Evolutionary conservation across 495 filamentous ascomycete species (phyloP), one percentile per base, ranked within the genome.

Genomic region (Tuber indicum): DNA sequence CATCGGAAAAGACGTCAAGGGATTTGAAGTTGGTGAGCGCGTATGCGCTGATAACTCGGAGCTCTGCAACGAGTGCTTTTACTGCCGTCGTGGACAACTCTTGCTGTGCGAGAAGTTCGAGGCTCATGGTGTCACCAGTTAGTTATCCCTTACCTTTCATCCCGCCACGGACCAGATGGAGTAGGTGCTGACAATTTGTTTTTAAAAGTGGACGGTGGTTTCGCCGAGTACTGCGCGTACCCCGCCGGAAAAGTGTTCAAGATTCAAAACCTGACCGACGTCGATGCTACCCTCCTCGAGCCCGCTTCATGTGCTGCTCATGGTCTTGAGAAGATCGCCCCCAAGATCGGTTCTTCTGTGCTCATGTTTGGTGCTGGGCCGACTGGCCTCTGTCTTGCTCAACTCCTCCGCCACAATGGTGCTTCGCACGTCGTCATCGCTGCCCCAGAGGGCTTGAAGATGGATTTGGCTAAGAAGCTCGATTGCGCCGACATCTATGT

Each of bases 251-350:
- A 90, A 78, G 89, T 92, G 23, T 92, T 92, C 86, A 89, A 89
- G 85, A 89, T 93, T 84, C 86, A 91, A 77, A 91, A 92, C 84
- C 85, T 93, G 70, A 88, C 87, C 71, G 89, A 92, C 77, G 86
- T 92, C 71, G 90, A 92, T 62, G 91, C 91, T n/a, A 92, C 91
- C 32, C 86, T 93, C 41, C 87, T 93, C 73, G 91, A 93, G 82
- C 91, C 91, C 16, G 91, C 91, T 17, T 91, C 91, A 8, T 92
- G 91, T 79, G 91, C 91, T 42, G 88, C 88, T 62, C 91, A 92
- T 78, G 91, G 91, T 43, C 85, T 92, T 42, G 91, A 92, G 82
- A 91, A 90, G 86, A 93, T 93, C 78, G 87, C 88, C 1, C 91
- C 91, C 3, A 89, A 89, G 84, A 87, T 91, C 81, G 90, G 89